Conservation (phyloP, 257 asterid species). For the Primulina huaijiensis region DNA sequence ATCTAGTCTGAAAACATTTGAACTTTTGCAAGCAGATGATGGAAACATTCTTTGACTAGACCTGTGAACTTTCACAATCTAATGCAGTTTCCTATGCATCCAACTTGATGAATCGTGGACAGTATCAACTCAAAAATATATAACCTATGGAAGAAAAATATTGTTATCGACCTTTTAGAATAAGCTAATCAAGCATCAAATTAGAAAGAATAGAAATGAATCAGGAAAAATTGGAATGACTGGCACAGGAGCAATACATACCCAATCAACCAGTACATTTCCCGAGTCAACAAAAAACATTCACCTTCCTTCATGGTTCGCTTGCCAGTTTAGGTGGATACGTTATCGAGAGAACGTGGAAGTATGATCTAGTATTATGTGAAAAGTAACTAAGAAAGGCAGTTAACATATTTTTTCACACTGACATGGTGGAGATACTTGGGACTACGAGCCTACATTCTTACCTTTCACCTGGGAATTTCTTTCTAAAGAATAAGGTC, state of each 20-base stretch:
- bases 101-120: not conserved
- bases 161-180: not conserved
- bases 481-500: conserved; percentile 69
- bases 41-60: not conserved
- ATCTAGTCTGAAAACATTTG: not conserved
- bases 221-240: not conserved
- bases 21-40: not conserved
- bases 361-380: not conserved
- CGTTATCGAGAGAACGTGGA: not conserved
- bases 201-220: not conserved
- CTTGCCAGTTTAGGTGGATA: not conserved
- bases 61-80: not conserved
- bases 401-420: not conserved
- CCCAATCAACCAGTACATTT: not conserved
- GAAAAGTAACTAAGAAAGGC: not conserved
- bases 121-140: not conserved
- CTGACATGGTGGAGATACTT: not conserved
- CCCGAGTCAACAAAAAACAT: not conserved
- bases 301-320: not conserved
- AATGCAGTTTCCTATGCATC: not conserved
- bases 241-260: not conserved
- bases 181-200: not conserved
- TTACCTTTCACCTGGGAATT: conserved; percentile 67
- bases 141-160: not conserved
- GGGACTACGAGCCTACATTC: not conserved